These are phyloP conservation scores for Phytomonas sp. DNA, from an alignment of 208 protist genomes.

Conservation along the genomic window DNA sequence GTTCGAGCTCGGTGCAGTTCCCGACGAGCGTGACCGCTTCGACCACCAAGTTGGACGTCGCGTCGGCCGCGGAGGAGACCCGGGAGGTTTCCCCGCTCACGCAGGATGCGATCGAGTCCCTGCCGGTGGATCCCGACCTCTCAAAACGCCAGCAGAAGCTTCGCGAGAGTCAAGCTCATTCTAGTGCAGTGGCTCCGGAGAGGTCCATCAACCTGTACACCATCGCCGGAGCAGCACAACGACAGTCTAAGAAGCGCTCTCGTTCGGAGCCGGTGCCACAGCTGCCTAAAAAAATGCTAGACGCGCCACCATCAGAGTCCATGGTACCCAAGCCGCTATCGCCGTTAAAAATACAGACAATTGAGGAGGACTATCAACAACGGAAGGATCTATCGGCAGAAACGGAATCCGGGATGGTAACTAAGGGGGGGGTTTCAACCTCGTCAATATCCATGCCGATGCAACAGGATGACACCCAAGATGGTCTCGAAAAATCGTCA, in stretches of 20 bases:
- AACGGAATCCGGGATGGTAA: background rate
- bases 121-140: conserved; percentile 45
- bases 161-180: conserved; percentile 13
- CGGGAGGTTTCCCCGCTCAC: conserved; percentile 44
- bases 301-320: conserved; percentile 12
- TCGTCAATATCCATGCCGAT: background rate
- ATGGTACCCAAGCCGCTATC: conserved; percentile 30
- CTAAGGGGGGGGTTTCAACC: background rate
- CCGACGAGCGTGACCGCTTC: conserved; percentile 10
- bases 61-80: background rate
- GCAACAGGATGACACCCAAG: too few relatives aligned
- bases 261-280: conserved; percentile 29
- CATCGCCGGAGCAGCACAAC: conserved; percentile 8
- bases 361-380: conserved; percentile 38
- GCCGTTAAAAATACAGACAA: conserved; percentile 51
- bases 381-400: conserved; percentile 4
- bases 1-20: conserved; percentile 63
- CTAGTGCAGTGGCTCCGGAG: conserved; percentile 1
- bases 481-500: too few relatives aligned
- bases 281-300: conserved; percentile 25
- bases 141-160: conserved; percentile 14
- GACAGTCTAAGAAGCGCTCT: conserved; percentile 27
- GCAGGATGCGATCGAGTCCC: conserved; percentile 31
- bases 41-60: background rate
- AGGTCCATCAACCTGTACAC: conserved; percentile 28